Percentiles rank a stretch among this genome's conserved stretches.
Conservation (phyloP, 1,284 basidiomycete genomes). For the Trichosporon inkin region DNA sequence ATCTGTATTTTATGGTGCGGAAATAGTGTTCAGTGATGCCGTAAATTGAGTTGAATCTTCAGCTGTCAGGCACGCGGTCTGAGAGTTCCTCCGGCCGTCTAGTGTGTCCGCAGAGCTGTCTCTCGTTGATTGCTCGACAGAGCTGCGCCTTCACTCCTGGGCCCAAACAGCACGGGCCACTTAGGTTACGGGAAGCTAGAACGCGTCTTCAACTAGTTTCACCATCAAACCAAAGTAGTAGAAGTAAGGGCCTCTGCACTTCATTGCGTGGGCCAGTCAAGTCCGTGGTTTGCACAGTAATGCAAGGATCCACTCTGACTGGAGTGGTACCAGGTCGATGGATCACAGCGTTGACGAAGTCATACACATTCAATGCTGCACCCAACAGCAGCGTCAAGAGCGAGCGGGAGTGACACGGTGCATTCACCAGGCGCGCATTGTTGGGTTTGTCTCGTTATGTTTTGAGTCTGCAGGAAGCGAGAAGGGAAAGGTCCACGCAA, state of each 20-base stretch:
- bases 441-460: not conserved
- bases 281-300: too few relatives aligned
- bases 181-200: conserved; percentile 5
- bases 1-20: not conserved
- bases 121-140: not conserved
- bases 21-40: not conserved
- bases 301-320: too few relatives aligned
- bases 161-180: not conserved
- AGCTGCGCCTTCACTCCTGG: not conserved
- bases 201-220: not conserved
- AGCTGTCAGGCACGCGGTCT: not conserved
- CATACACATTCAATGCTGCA: too few relatives aligned
- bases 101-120: not conserved
- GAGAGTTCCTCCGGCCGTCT: not conserved
- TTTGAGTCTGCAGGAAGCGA: not conserved
- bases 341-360: too few relatives aligned
- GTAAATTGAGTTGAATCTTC: conserved; percentile 1
- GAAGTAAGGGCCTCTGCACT: not conserved
- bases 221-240: not conserved
- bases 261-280: not conserved
- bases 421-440: not conserved
- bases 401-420: too few relatives aligned
- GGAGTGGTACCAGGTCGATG: too few relatives aligned
- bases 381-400: too few relatives aligned
- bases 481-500: not conserved